Evolutionary conservation across 257 asterid genomes (phyloP), one percentile per base, ranked within the genome.

Genomic region (Nicotiana tabacum): DNA sequence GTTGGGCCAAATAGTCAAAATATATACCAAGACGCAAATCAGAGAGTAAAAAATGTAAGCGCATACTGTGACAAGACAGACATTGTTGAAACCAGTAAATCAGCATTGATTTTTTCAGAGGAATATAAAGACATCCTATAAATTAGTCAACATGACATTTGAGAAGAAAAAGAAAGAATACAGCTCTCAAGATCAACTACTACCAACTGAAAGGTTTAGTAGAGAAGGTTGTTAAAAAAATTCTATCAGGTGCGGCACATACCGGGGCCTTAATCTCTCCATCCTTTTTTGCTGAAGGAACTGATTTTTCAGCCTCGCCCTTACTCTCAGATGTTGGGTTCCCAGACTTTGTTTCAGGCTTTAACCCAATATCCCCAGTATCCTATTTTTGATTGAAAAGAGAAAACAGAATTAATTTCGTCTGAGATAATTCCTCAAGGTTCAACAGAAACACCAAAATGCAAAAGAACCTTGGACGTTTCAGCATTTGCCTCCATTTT

Each of bases 401-500:
- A 83, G 83, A 83, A 39, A 43, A n/a, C 17, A 56, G 30, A 48
- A 39, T 17, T 37, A 68, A 39, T 10, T 32, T 29, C 66, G n/a
- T 46, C 66, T 68, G 33, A 51, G 74, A 67, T 13, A 74, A 39
- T 21, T 43, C 37, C 9, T 11, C 77, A 81, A 74, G 29, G n/a
- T 35, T 82, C 30, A 58, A 77, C 77, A 76, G 35, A 80, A 56
- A 67, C 77, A 77, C 58, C 30, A 61, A 66, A 82, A 68, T 66
- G 70, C 69, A 81, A 60, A 77, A 83, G 86, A 78, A 95, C 99
- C 94, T 95, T 92, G 68, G 90, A 90, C 76, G 90, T 84, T 83
- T 93, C 96, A 78, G 90, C 90, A 89, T 92, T 91, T 21, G 91
- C 85, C 89, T 90, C 99, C 91, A 92, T 83, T 88, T 94, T 94